phyloP scores from a whole-genome alignment of 2,329 filamentous ascomycete species.

The Colletotrichum lupini region DNA sequence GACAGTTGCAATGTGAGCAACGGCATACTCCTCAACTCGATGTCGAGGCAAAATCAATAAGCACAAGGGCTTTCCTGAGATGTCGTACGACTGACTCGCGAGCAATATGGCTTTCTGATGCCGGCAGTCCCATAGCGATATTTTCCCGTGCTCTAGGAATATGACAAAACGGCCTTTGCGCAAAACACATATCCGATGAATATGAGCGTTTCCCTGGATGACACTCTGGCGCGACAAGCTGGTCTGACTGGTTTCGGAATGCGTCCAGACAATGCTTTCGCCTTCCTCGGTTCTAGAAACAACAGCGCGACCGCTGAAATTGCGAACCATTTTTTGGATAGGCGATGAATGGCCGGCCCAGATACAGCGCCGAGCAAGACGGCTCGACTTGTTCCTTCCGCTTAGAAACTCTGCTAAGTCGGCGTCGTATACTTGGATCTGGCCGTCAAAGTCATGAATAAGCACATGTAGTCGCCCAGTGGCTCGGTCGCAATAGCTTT shows the following conservation, averaged over 20 bases:
- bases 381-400: constrained; percentile 68
- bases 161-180: constrained; percentile 82
- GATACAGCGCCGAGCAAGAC: constrained; percentile 71
- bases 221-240: constrained; percentile 74
- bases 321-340: constrained; percentile 88
- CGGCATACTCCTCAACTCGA: constrained; percentile 65
- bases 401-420: constrained; percentile 85
- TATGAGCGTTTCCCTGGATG: constrained; percentile 75
- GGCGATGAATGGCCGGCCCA: constrained; percentile 88
- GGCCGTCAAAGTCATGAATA: constrained; percentile 86
- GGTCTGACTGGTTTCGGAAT: constrained; percentile 63
- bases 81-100: constrained; percentile 65
- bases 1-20: constrained; percentile 83
- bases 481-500: constrained; percentile 75
- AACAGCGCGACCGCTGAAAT: constrained; percentile 81
- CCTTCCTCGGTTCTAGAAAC: constrained; percentile 83
- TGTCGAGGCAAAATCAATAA: constrained; percentile 77
- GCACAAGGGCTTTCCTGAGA: constrained; percentile 80
- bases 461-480: constrained; percentile 78
- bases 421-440: constrained; percentile 83
- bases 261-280: constrained; percentile 86
- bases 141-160: constrained; percentile 77
- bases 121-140: constrained; percentile 85
- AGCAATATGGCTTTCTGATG: constrained; percentile 68
- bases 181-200: constrained; percentile 83